Evolutionary conservation across 257 asterid genomes (phyloP).

Genomic region (Galeopsis tetrahit): DNA sequence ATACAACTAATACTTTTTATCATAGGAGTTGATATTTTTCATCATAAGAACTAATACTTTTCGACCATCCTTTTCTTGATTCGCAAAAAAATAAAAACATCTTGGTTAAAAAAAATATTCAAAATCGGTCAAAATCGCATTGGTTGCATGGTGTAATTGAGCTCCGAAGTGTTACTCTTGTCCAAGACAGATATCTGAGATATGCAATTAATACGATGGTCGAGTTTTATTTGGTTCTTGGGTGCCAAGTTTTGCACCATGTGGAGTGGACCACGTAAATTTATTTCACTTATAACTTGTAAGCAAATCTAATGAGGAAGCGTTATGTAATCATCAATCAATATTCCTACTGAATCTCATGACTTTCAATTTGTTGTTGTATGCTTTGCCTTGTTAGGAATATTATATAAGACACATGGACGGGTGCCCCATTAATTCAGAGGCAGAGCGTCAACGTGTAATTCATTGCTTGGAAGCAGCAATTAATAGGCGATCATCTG

Average conservation of each 20-base stretch:
- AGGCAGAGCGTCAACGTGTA: slow-evolving; percentile 65
- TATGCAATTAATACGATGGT: slow-evolving; percentile 6
- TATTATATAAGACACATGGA: slow-evolving; percentile 70
- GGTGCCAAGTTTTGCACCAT: background rate
- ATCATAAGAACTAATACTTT: too few relatives aligned
- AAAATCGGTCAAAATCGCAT: too few relatives aligned
- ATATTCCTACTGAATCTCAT: background rate
- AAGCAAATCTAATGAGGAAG: background rate
- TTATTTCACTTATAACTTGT: slow-evolving; percentile 9
- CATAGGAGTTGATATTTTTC: too few relatives aligned
- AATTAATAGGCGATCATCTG: slow-evolving; percentile 64
- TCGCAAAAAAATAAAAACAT: too few relatives aligned
- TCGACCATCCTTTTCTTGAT: too few relatives aligned
- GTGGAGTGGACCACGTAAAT: slow-evolving; percentile 28
- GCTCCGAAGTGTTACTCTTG: background rate
- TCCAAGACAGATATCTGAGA: background rate
- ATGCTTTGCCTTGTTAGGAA: slow-evolving; percentile 47
- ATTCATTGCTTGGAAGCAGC: slow-evolving; percentile 77
- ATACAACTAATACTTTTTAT: too few relatives aligned
- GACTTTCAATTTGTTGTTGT: background rate
- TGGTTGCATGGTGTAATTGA: too few relatives aligned
- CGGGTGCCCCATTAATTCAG: slow-evolving; percentile 64
- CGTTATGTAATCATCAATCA: background rate
- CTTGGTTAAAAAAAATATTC: too few relatives aligned
- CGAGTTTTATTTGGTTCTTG: slow-evolving; percentile 16